Evolutionary conservation across 2,329 filamentous ascomycete species (phyloP), one percentile per base, ranked within the genome.

Genomic region (Penicillium sclerotigenum): DNA sequence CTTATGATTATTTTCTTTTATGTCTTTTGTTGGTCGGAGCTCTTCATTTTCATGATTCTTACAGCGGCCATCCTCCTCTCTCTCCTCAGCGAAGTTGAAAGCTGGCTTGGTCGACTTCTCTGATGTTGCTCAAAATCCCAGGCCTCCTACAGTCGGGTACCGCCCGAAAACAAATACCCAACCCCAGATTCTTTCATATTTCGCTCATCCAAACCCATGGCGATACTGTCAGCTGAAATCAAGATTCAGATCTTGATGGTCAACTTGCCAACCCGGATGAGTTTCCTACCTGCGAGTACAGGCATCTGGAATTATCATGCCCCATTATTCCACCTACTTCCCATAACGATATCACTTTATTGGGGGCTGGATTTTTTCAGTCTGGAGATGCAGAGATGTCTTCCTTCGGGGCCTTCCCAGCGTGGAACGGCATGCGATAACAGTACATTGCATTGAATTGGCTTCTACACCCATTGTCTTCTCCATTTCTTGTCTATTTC

Each of bases 401-500:
- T 37, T 49, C 33, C 43, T 57, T 40, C n/a, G 9, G 34, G 22
- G 7, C 26, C 26, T 52, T 46, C 47, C 47, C 34, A 54, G 56
- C 50, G 54, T 45, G 51, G 54, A 57, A 51, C 20, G 52, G 48
- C 52, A 53, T 59, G 36, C 46, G 43, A 58, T 55, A 33, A 50
- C 37, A 46, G 36, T 45, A 54, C 52, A 59, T 60, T 59, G 59
- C 53, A 60, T 63, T 33, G n/a, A 57, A 38, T 24, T 57, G 33
- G 47, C 38, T 34, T 56, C 38, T 51, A 47, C 20, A 29, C 41
- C 37, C 48, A 34, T 43, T 43, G 10, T 34, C 20, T 34, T 51
- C 9, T 48, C 16, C 43, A 46, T 24, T 31, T 34, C 29, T 36
- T 47, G 46, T 43, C 11, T 16, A 18, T 31, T 34, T 26, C 5